phyloP scores from a whole-genome alignment of 1,284 basidiomycete genomes.

The Cutaneotrichosporon cutaneum region DNA sequence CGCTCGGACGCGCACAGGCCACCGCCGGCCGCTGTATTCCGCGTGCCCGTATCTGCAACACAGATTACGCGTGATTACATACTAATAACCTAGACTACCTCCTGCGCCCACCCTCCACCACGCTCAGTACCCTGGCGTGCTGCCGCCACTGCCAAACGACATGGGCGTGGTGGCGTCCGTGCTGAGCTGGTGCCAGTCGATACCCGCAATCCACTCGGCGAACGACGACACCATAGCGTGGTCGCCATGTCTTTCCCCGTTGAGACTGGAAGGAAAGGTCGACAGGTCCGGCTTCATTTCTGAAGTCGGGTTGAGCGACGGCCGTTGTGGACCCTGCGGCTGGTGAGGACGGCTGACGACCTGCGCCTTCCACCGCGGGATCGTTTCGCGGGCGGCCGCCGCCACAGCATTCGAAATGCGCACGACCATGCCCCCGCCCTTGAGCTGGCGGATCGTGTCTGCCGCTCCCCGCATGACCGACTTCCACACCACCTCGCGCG shows the following conservation, averaged over 20 bases:
- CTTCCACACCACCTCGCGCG: slow-evolving; percentile 10
- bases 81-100: not conserved
- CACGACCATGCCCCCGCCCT: slow-evolving; percentile 31
- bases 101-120: not conserved
- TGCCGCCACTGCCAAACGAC: not conserved
- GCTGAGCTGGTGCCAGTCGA: slow-evolving; percentile 7
- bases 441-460: slow-evolving; percentile 14
- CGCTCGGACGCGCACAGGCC: not conserved
- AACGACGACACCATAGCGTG: slow-evolving; percentile 4
- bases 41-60: not conserved
- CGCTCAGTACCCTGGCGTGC: not conserved
- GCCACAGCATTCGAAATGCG: not conserved
- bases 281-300: not conserved
- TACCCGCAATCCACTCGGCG: slow-evolving; percentile 1
- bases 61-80: not conserved
- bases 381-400: not conserved
- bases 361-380: slow-evolving; percentile 2
- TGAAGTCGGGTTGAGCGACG: not conserved
- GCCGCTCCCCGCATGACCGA: not conserved
- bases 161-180: not conserved
- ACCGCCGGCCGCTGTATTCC: not conserved
- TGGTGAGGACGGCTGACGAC: not conserved
- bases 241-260: not conserved
- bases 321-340: not conserved
- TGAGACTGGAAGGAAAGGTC: not conserved